phyloP scores from a whole-genome alignment of 495 filamentous ascomycete genomes.

The Pyrenula aspistea region DNA sequence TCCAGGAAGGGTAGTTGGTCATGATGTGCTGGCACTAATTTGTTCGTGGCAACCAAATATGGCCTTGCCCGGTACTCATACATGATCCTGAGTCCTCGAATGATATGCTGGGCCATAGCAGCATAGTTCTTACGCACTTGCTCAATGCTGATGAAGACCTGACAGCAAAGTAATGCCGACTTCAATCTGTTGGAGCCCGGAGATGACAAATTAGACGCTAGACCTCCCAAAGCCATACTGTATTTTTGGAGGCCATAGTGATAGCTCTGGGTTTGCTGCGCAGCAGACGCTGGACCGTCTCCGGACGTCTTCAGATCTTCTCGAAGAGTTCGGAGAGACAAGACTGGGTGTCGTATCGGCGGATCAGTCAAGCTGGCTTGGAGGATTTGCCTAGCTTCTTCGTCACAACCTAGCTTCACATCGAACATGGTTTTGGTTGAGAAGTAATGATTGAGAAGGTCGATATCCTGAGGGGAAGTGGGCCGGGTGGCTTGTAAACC shows the following conservation, averaged over 20 bases:
- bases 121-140: conserved; percentile 4
- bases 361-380: conserved; percentile 17
- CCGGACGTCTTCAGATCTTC: conserved; percentile 18
- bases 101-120: conserved; percentile 6
- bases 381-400: conserved; percentile 13
- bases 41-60: conserved; percentile 12
- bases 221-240: conserved; percentile 2
- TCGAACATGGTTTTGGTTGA: conserved; percentile 17
- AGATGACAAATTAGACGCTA: conserved; percentile 6
- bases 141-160: conserved; percentile 9
- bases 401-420: conserved; percentile 12
- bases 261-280: conserved; percentile 9
- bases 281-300: conserved; percentile 5
- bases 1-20: conserved; percentile 20
- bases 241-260: conserved; percentile 8
- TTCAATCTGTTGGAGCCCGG: conserved; percentile 1
- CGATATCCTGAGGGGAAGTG: conserved; percentile 9
- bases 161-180: conserved; percentile 8
- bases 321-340: conserved; percentile 22
- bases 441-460: conserved; percentile 15
- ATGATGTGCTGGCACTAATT: conserved; percentile 13
- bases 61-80: conserved; percentile 11
- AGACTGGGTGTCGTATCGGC: conserved; percentile 22
- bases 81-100: conserved; percentile 6
- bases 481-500: neutral